Percentiles rank a stretch among this genome's conserved stretches.
Evolutionary conservation across 1,284 basidiomycete species (phyloP).

Genomic region (Cutaneotrichosporon daszewskae): DNA sequence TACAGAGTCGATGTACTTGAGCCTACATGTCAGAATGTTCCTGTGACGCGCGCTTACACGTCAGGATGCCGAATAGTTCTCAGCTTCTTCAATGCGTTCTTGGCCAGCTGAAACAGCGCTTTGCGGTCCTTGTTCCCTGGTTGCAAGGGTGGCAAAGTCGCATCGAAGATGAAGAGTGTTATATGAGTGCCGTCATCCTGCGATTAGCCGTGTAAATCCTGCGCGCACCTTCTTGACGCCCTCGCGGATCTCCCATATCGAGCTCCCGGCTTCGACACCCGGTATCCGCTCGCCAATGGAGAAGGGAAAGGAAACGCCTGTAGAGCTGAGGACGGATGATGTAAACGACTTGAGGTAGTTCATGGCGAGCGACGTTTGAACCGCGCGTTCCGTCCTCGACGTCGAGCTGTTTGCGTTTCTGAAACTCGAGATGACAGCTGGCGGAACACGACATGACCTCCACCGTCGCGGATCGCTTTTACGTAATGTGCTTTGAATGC

Average conservation of each 20-base stretch:
- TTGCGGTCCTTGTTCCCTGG: constrained; percentile 51
- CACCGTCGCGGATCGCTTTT: neutral
- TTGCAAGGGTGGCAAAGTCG: constrained; percentile 49
- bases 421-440: neutral
- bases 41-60: constrained; percentile 50
- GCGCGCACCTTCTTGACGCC: constrained; percentile 76
- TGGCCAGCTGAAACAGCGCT: constrained; percentile 69
- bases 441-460: neutral
- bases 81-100: constrained; percentile 85
- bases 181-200: constrained; percentile 81
- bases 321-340: constrained; percentile 76
- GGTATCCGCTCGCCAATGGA: constrained; percentile 70
- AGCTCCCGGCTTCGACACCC: constrained; percentile 57
- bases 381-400: neutral
- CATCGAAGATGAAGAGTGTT: constrained; percentile 85
- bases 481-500: neutral
- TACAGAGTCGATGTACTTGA: constrained; percentile 89
- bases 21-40: constrained; percentile 30
- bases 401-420: neutral
- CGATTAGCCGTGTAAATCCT: neutral
- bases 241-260: constrained; percentile 81
- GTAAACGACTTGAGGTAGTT: constrained; percentile 49
- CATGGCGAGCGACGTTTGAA: constrained; percentile 29
- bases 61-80: constrained; percentile 91
- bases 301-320: constrained; percentile 83